Percentiles rank a stretch among this genome's conserved stretches.
Conservation (phyloP, 352 stramenopile species). For the Pythium angustatum region DNA sequence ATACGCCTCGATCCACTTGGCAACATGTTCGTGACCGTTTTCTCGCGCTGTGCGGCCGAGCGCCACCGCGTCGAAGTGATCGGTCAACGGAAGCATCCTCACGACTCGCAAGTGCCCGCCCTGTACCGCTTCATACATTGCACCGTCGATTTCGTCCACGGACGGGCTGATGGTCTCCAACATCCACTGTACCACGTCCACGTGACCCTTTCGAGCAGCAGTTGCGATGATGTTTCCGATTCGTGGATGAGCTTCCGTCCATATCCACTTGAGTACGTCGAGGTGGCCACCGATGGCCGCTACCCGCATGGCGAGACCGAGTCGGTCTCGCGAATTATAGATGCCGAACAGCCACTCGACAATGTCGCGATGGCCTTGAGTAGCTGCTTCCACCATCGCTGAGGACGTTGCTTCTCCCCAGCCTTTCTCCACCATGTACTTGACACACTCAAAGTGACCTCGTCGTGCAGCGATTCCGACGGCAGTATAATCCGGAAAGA, state of each 20-base stretch:
- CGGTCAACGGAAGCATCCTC: background rate
- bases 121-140: background rate
- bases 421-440: conserved; percentile 7
- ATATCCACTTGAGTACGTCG: background rate
- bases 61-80: background rate
- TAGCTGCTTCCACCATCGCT: background rate
- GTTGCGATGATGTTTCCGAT: background rate
- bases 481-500: background rate
- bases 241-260: background rate
- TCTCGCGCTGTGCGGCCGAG: background rate
- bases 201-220: background rate
- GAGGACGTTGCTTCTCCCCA: background rate
- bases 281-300: conserved; percentile 1
- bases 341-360: background rate
- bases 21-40: background rate
- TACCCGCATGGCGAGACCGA: background rate
- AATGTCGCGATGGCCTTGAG: background rate
- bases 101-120: background rate
- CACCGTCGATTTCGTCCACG: background rate
- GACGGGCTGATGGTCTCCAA: background rate
- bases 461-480: background rate
- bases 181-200: background rate
- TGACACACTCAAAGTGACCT: background rate
- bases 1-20: conserved; percentile 9
- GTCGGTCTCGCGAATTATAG: background rate